These are phyloP conservation scores for Didymella exigua DNA, from an alignment of 2,329 filamentous ascomycete species.

Conservation along the genomic window DNA sequence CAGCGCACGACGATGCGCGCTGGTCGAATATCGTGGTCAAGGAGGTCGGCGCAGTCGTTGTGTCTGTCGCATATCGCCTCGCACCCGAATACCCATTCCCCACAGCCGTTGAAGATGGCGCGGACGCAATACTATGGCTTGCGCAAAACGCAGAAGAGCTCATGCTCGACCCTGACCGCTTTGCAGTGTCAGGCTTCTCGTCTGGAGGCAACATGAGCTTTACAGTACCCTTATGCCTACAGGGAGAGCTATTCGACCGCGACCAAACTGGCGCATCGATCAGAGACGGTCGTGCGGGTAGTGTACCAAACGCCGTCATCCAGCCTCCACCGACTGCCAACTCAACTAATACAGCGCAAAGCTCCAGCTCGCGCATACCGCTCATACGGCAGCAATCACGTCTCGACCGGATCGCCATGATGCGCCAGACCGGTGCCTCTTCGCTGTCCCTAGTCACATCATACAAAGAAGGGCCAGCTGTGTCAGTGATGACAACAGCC, in stretches of 20 bases:
- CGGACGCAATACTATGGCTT: conserved; percentile 65
- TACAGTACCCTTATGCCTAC: conserved; percentile 64
- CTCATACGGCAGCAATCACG: conserved; percentile 41
- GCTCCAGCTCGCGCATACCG: conserved; percentile 43
- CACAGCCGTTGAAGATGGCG: conserved; percentile 67
- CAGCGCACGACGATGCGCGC: conserved; percentile 64
- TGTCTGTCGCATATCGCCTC: conserved; percentile 65
- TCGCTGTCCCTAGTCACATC: conserved; percentile 45
- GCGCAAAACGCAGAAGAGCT: conserved; percentile 61
- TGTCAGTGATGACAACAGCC: conserved; percentile 41
- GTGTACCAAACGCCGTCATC: conserved; percentile 32
- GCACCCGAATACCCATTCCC: conserved; percentile 68
- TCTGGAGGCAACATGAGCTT: conserved; percentile 68
- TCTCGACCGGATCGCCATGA: conserved; percentile 43
- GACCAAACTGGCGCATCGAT: conserved; percentile 37
- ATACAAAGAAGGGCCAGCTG: conserved; percentile 44
- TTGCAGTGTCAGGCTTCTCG: conserved; percentile 66
- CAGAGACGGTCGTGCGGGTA: conserved; percentile 35
- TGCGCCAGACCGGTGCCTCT: conserved; percentile 42
- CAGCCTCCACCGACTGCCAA: conserved; percentile 20
- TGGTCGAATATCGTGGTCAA: conserved; percentile 64
- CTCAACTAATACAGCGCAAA: conserved; percentile 33
- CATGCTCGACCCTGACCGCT: conserved; percentile 61
- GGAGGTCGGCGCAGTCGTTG: conserved; percentile 62
- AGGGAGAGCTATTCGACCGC: conserved; percentile 52